Percentiles rank a stretch among this genome's conserved stretches.
phyloP scores from a whole-genome alignment of 352 stramenopile genomes.

The Pythium aquatile region DNA sequence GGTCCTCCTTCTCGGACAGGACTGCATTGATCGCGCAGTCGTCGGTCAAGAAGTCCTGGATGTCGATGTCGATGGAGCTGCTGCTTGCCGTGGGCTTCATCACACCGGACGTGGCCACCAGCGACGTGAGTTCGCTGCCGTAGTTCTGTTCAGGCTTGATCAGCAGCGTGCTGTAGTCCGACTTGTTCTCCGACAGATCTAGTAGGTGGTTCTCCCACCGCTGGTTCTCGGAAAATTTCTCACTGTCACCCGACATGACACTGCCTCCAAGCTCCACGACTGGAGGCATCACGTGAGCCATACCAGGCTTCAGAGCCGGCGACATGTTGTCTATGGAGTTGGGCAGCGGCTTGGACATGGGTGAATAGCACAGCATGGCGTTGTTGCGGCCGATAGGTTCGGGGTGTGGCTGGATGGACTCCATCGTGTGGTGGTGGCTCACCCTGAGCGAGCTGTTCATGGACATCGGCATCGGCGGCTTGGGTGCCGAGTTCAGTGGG shows the following conservation, averaged over 20 bases:
- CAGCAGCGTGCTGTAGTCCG: slow-evolving; percentile 36
- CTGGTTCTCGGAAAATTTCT: slow-evolving; percentile 28
- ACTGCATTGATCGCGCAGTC: slow-evolving; percentile 67
- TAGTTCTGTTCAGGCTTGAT: slow-evolving; percentile 19
- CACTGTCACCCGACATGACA: slow-evolving; percentile 22
- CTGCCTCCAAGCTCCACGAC: slow-evolving; percentile 57
- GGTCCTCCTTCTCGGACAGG: slow-evolving; percentile 29
- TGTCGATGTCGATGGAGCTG: slow-evolving; percentile 61
- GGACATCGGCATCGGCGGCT: slow-evolving; percentile 11
- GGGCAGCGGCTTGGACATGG: slow-evolving; percentile 70
- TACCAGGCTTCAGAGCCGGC: slow-evolving; percentile 70
- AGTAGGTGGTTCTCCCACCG: slow-evolving; percentile 39
- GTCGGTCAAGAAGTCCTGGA: slow-evolving; percentile 78
- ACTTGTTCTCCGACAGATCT: slow-evolving; percentile 17
- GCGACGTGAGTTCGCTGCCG: slow-evolving; percentile 10
- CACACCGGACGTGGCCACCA: slow-evolving; percentile 32
- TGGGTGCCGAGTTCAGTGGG: slow-evolving; percentile 33
- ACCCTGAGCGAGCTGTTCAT: slow-evolving; percentile 13
- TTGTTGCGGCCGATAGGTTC: slow-evolving; percentile 29
- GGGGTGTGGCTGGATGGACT: slow-evolving; percentile 4
- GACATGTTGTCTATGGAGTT: slow-evolving; percentile 81
- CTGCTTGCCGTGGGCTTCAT: slow-evolving; percentile 30
- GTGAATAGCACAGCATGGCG: slow-evolving; percentile 65
- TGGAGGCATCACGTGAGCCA: slow-evolving; percentile 47
- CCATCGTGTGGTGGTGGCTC: slow-evolving; percentile 5